These are phyloP conservation scores for Penicillium sp. DNA, from an alignment of 2,329 filamentous ascomycete species.

Conservation along the genomic window DNA sequence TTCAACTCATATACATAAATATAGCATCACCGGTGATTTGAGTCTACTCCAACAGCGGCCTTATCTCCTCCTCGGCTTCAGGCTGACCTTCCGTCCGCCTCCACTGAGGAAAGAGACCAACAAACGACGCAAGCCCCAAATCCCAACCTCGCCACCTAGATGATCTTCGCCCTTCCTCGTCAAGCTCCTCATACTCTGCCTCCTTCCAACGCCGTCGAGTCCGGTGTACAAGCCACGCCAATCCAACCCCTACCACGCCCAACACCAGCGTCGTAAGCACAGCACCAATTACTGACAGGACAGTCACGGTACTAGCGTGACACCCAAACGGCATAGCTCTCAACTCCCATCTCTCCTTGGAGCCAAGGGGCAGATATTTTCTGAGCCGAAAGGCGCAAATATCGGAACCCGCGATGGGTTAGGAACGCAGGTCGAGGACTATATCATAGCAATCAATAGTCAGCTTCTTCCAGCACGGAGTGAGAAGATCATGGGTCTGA, in stretches of 20 bases:
- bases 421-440: conserved; percentile 43
- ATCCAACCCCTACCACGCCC: conserved; percentile 18
- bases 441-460: background rate
- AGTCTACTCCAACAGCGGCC: conserved; percentile 27
- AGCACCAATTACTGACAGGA: conserved; percentile 35
- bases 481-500: background rate
- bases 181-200: conserved; percentile 8
- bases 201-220: conserved; percentile 13
- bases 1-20: background rate
- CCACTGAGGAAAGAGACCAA: background rate
- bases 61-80: conserved; percentile 22
- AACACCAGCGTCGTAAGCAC: conserved; percentile 30
- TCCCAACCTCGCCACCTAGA: background rate
- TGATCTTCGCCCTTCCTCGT: background rate
- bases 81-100: background rate
- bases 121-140: background rate
- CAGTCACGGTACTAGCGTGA: conserved; percentile 41
- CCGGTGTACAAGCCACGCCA: conserved; percentile 18
- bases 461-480: background rate
- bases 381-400: conserved; percentile 36
- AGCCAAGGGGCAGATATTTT: conserved; percentile 39
- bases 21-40: background rate
- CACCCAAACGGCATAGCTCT: conserved; percentile 41
- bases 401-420: conserved; percentile 38
- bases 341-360: conserved; percentile 44